Evolutionary conservation across 768 basidiomycete species (phyloP).

Genomic region (Gloeophyllum trabeum): DNA sequence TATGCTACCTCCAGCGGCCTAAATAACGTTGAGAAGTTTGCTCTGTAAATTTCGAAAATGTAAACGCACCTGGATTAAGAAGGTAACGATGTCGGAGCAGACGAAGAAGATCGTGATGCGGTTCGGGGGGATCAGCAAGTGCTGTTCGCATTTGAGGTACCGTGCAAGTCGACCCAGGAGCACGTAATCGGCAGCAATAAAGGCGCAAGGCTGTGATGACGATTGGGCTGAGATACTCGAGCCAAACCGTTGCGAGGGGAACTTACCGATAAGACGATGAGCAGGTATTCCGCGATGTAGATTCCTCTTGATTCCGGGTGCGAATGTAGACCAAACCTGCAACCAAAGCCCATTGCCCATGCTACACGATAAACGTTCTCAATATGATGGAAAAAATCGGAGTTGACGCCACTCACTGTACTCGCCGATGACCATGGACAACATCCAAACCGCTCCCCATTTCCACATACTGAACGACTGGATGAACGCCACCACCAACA

Average conservation of each 20-base stretch:
- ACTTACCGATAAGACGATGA: conserved; percentile 48
- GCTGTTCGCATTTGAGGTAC: conserved; percentile 31
- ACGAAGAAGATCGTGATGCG: conserved; percentile 49
- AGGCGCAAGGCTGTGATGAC: conserved; percentile 50
- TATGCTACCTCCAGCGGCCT: conserved; percentile 39
- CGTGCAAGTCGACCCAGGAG: conserved; percentile 50
- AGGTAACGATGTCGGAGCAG: conserved; percentile 51
- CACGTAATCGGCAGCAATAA: conserved; percentile 60
- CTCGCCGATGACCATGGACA: conserved; percentile 48
- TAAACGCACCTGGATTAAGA: conserved; percentile 44
- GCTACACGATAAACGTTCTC: conserved; percentile 20
- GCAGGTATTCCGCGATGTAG: conserved; percentile 46
- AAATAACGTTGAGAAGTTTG: not conserved
- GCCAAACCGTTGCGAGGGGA: not conserved
- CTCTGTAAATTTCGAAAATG: conserved; percentile 1
- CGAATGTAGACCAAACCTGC: conserved; percentile 42
- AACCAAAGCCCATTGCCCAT: conserved; percentile 43
- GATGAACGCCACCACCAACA: conserved; percentile 27
- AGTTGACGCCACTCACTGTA: conserved; percentile 28
- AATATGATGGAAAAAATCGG: not conserved
- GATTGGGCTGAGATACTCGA: not conserved
- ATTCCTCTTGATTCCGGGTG: conserved; percentile 40
- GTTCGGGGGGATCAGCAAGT: conserved; percentile 35
- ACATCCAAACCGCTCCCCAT: conserved; percentile 47
- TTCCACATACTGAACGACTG: conserved; percentile 32